Conservation (phyloP, 2,329 filamentous ascomycete species). For the Aureobasidium sp. region DNA sequence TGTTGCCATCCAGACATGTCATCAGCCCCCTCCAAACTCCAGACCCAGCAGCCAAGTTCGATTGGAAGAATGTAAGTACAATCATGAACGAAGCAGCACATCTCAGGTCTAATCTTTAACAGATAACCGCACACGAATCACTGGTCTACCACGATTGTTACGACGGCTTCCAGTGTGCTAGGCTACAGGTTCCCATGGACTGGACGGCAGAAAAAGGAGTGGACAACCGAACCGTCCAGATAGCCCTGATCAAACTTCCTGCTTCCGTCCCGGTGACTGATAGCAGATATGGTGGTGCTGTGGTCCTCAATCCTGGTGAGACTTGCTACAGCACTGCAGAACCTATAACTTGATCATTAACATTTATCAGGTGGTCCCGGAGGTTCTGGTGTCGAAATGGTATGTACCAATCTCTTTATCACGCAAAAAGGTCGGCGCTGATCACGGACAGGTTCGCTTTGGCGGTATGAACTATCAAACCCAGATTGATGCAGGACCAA, state of each 20-base stretch:
- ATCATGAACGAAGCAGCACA: neutral
- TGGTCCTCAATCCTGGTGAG: constrained; percentile 36
- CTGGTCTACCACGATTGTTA: constrained; percentile 28
- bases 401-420: neutral
- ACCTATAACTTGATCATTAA: neutral
- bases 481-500: constrained; percentile 26
- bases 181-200: constrained; percentile 39
- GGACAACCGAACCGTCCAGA: constrained; percentile 26
- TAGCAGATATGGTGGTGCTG: constrained; percentile 36
- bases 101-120: neutral
- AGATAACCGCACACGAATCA: neutral
- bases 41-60: neutral
- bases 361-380: constrained; percentile 30
- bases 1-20: neutral
- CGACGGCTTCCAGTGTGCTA: constrained; percentile 39
- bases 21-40: neutral
- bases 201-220: constrained; percentile 26
- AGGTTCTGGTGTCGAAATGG: constrained; percentile 28
- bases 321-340: neutral
- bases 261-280: constrained; percentile 33
- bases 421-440: neutral
- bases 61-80: neutral
- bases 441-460: constrained; percentile 20
- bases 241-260: constrained; percentile 38
- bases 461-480: constrained; percentile 29